Evolutionary conservation across 805 yeast species (phyloP), one percentile per base, ranked within the genome.

Genomic region (Yarrowia yakushimensis): DNA sequence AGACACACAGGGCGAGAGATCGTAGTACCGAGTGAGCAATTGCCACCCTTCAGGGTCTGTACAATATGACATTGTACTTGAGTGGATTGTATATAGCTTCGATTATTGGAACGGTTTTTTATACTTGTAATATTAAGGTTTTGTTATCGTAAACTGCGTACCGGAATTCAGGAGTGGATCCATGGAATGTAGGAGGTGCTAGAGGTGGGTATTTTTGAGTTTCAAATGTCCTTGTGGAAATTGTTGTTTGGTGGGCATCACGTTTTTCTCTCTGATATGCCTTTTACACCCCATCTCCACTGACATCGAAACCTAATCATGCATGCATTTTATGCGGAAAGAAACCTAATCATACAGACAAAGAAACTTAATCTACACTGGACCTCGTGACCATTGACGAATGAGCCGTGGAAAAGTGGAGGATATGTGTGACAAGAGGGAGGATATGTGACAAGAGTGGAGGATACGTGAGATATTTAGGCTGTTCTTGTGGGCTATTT

Each of bases 21-120:
- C 61, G 48, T 55, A 55, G 61, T 55, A 55, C 22, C 48, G 48
- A n/a, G 61, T 39, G 27, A 55, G 48, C 46, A 55, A 30, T 12
- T 55, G 46, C 61, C 61, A 55, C 48, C 61, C 61, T 31, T 55
- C 61, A 33, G 43, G 33, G 59, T 52, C 43, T 8, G 59, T 34
- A n/a, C 59, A 52, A 23, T 34, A 52, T 3, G 59, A 36, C 59
- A n/a, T n/a, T 52, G 59, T 34, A 15, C 28, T n/a, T 28, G 25
- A 23, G 43, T 23, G 30, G 33, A 15, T n/a, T 43, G 30, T n/a
- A n/a, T 23, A 6, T 23, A 22, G 10, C 15, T 45, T 36, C 6
- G 36, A 12, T 4, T 12, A n/a, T 20, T 36, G 11, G 48, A 30
- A 34, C 23, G 17, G 33, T 33, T 17, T 28, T n/a, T 27, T 27